Evolutionary conservation across 192 early-diverging fungal species (phyloP), one percentile per base, ranked within the genome.

Genomic region (Rhizoclosmatium sp.): DNA sequence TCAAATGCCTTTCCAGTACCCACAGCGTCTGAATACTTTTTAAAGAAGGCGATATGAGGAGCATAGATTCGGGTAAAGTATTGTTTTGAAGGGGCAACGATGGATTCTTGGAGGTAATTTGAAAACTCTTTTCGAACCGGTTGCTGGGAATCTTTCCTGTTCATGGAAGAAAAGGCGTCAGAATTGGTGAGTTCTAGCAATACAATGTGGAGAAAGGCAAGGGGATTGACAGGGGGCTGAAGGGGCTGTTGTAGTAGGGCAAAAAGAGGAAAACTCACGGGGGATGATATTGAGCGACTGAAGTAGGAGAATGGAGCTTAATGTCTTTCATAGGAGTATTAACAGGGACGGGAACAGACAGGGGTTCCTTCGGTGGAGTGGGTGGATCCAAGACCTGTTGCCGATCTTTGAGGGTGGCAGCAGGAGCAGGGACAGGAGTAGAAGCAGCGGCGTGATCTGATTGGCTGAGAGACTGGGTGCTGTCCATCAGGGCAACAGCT

Each of bases 61-160:
- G 39, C 23, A 44, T 68, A 68, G 40, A 68, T 68, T 68, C 66
- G 66, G 16, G 66, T 46, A 5, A 68, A 19, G 45, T 68, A 68
- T 16, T 31, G 14, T 42, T 47, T 12, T 47, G 66, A 47, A 2
- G 66, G 66, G 45, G 39, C 21, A 9, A 31, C 4, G 1, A 62
- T 62, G 23, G 19, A 19, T 31, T 7, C 7, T 19, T 62, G 60
- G 60, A 62, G 9, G 60, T 56, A 56, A 14, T 9, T 14, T 56
- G 10, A 9, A n/a, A 56, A 56, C 9, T 9, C 9, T 56, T 56
- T 56, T n/a, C 10, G 54, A n/a, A 56, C 10, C 19, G 54, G 54
- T 56, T 56, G 31, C n/a, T 31, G 31, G 31, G 31, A 31, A 31
- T 31, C 31, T 31, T 31, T 31, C 31, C 31, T 54, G 51, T 54